Base-by-base conservation (phyloP, 176 grass and related monocot species). In the Ampelocalamus luodianensis region DNA sequence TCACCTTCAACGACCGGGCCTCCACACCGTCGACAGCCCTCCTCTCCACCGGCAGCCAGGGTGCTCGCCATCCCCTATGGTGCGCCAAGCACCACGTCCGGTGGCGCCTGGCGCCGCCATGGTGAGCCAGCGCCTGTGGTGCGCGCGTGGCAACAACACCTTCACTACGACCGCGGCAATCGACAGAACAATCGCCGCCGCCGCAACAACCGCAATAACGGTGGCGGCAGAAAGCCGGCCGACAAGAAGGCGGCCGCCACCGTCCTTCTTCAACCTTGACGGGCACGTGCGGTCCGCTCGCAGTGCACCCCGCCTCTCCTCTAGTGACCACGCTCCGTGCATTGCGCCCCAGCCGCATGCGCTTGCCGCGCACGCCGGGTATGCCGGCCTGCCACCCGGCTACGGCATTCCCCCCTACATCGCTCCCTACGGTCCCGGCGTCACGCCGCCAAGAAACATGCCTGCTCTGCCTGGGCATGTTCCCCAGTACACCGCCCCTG, bases 141-240 rank as follows among this genome's bases (percentile, higher is more conserved):
- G 13, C 4, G 0, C 27, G 15, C 65, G 1, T 18, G 15, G 34
- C 15, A 32, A 34, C 3, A 6, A 6, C 5, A 6, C 5, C 14
- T 0, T 0, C 0, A 67, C 15, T 0, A 16, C 4, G 6, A 0
- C 37, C 0, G 37, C 1, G 18, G 66, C 8, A 68, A 68, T 3
- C 66, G 37, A 0, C 37, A 0, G 2, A 68, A 68, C 37, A 68
- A 68, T 18, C 66, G 18, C 1, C 37, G 16, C 0, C 66, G 66
- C 0, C 66, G 8, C 37, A 68, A n/a, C 66, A 20, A 61, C 4
- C 20, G n/a, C 8, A 10, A 6, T 5, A 29, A 29, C 29, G 39
- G 39, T 6, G 39, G 39, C 39, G 39, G 6, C 0, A 0, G 39
- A 5, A 40, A 5, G 5, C 0, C 48, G 0, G 2, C 6, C 2